Evolutionary conservation across 2,329 filamentous ascomycete species (phyloP).

Genomic region (Metarhizium humberi): DNA sequence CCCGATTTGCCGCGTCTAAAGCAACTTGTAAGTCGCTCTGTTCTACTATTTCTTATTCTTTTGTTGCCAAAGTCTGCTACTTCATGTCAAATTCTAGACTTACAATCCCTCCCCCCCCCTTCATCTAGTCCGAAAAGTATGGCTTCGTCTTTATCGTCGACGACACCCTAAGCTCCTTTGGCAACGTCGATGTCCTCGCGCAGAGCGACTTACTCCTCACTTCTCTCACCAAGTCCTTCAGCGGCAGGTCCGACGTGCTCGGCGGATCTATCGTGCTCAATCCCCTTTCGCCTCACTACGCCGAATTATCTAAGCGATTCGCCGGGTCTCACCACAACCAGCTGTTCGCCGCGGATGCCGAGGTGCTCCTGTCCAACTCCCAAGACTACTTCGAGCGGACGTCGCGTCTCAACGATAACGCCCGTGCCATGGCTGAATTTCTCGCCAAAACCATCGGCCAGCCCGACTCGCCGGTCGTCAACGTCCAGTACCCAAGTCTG

Average conservation of each 20-base stretch:
- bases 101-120: neutral
- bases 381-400: conserved; percentile 31
- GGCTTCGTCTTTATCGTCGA: conserved; percentile 36
- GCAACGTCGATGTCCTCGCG: conserved; percentile 39
- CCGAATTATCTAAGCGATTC: conserved; percentile 21
- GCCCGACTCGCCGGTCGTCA: conserved; percentile 24
- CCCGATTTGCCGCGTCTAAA: conserved; percentile 25
- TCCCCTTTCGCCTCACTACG: conserved; percentile 32
- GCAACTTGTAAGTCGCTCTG: conserved; percentile 23
- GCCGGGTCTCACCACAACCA: conserved; percentile 30
- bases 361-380: conserved; percentile 34
- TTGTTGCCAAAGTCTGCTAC: neutral
- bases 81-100: neutral
- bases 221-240: conserved; percentile 50
- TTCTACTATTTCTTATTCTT: neutral
- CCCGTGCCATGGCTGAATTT: conserved; percentile 29
- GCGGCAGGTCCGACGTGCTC: conserved; percentile 45
- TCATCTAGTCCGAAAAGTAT: conserved; percentile 29
- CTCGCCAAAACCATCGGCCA: conserved; percentile 20
- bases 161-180: conserved; percentile 38
- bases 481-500: conserved; percentile 35
- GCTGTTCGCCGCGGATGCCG: conserved; percentile 36
- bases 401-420: conserved; percentile 32
- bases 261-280: conserved; percentile 41
- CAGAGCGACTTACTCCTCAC: conserved; percentile 41